Evolutionary conservation across 2,329 filamentous ascomycete genomes (phyloP), one percentile per base, ranked within the genome.

Genomic region (Iodosphaeria phyllophila): DNA sequence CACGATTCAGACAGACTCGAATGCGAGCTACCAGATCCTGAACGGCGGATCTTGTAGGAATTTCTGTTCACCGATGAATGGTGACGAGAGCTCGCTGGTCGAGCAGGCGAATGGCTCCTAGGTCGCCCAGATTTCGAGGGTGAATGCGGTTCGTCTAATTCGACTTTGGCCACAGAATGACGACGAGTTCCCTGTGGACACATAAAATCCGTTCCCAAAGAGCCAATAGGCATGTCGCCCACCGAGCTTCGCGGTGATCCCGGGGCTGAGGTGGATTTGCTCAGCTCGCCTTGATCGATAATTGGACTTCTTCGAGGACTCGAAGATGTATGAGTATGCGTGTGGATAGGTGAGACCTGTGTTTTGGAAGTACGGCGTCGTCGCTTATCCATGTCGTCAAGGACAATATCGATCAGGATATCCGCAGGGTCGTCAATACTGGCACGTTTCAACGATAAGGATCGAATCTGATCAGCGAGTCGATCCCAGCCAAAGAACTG

Each of bases 401-500:
- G 54, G 14, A 98, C 84, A 37, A 98, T 91, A 38, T 91, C 76
- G 34, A 89, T 79, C 23, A 95, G 58, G 19, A 98, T 65, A 44
- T 95, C 89, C 11, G 75, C 74, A 4, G 82, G 82, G 42, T 98
- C 84, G 34, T 93, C 83, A 22, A 98, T 62, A 33, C 74, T 72
- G 28, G 79, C 86, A 37, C 83, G 72, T 52, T 83, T 92, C 35
- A 98, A 59, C 3, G 79, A 89, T 34, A 98, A 59, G 32, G 82
- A 91, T 30, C 83, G 74, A 33, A 98, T 56, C 47, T 93, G 84
- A 44, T 98, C 89, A 6, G 89, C 78, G 28, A 95, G 54, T 30
- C 78, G 72, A 46, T 98, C 86, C 89, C 89, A 98, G 29, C 89
- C 89, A 50, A 83, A 92, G 52, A 95, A 93, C 39, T 92, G 84